Conservation (phyloP, 441 rosid species). For the Syzygium malaccense region DNA sequence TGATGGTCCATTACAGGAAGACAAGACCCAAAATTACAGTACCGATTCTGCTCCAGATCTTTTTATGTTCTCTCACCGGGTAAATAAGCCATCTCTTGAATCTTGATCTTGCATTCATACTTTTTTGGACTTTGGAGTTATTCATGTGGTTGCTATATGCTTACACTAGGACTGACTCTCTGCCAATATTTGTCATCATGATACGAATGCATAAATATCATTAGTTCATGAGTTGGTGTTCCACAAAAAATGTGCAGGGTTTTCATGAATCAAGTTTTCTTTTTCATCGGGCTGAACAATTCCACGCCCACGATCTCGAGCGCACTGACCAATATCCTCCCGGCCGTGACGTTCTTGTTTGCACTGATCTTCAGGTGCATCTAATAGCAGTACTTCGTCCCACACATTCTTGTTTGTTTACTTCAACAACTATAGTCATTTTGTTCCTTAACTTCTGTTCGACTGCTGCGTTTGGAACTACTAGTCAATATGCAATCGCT, state of each 20-base stretch:
- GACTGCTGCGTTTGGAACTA: background rate
- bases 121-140: background rate
- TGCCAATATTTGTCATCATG: background rate
- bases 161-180: background rate
- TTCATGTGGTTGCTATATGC: background rate
- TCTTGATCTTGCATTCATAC: background rate
- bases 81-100: background rate
- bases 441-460: background rate
- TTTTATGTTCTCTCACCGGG: conserved; percentile 5
- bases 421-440: background rate
- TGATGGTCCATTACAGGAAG: background rate
- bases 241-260: conserved; percentile 28
- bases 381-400: background rate
- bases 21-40: background rate
- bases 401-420: background rate
- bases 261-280: conserved; percentile 62
- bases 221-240: background rate
- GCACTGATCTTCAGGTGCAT: conserved; percentile 63
- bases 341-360: conserved; percentile 67
- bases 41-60: background rate
- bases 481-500: background rate
- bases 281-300: conserved; percentile 63
- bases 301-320: conserved; percentile 75
- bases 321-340: conserved; percentile 65
- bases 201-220: background rate